Evolutionary conservation across 2,329 filamentous ascomycete genomes (phyloP), one percentile per base, ranked within the genome.

Genomic region (Penicillium sp.): DNA sequence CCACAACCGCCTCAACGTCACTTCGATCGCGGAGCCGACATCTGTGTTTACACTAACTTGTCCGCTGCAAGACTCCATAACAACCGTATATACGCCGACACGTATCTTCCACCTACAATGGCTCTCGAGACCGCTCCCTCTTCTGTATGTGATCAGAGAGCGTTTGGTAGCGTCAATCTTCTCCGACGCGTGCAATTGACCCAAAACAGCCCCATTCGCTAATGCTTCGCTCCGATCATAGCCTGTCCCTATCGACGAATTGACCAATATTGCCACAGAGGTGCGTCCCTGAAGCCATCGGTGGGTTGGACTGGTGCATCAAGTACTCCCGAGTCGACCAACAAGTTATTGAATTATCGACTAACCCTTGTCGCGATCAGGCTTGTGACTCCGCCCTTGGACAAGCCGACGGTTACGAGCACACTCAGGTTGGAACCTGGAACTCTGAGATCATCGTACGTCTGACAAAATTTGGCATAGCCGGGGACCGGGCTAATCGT

Each of bases 401-500:
- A 65, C 85, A 81, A 66, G 88, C 88, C 63, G 88, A 92, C 65
- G 89, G 86, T 80, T 99, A 99, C 82, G 91, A 96, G 68, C 95
- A 98, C 79, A 80, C 88, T 60, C 90, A 90, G 75, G 96, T 94
- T 41, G 88, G 90, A 75, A 82, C 88, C 70, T 98, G 94, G 94
- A 98, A 98, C 83, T 90, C 90, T 38, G 83, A 85, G 68, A 98
- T 99, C 78, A 97, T 98, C 78, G 93, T 96, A 86, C 71, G 87
- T 82, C 29, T 41, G 4, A 17, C 15, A 11, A 11, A 11, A 19
- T 8, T 23, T 29, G 3, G 13, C 17, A 23, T 13, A 21, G 21
- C 30, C 21, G 31, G 11, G 5, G 7, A 31, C 50, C 30, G 41
- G 56, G 38, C 51, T 44, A 19, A 53, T 30, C 51, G 38, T 29